A percentile compares a stretch with the other conserved stretches of the same genome.
phyloP scores from a whole-genome alignment of 2,329 filamentous ascomycete genomes.

The Metarhizium sp. region DNA sequence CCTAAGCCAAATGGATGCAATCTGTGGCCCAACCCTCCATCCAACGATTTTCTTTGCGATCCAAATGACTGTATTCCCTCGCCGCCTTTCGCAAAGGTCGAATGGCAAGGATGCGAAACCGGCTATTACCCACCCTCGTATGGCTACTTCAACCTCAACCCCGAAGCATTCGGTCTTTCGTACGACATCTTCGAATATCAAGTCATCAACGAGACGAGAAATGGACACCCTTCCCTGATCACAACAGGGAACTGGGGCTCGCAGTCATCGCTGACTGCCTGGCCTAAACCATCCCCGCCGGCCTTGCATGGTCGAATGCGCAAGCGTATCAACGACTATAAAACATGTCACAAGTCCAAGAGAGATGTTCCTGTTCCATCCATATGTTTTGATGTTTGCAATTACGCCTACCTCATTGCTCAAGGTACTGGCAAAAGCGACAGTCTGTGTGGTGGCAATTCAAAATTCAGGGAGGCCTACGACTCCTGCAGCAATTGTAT shows the following conservation, averaged over 20 bases:
- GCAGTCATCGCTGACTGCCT: conserved; percentile 35
- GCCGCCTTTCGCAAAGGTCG: conserved; percentile 23
- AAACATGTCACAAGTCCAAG: conserved; percentile 19
- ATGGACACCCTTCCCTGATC: conserved; percentile 31
- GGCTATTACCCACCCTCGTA: conserved; percentile 38
- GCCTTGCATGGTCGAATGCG: neutral
- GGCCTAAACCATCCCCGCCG: conserved; percentile 5
- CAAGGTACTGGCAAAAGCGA: conserved; percentile 36
- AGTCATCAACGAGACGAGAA: conserved; percentile 23
- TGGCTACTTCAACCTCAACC: conserved; percentile 57
- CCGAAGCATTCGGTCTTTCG: conserved; percentile 51
- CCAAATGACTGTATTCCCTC: conserved; percentile 34
- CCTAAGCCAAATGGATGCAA: conserved; percentile 39
- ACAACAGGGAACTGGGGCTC: conserved; percentile 48
- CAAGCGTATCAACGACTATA: neutral
- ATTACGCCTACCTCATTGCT: conserved; percentile 41
- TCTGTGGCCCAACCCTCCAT: conserved; percentile 39
- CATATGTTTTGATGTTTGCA: conserved; percentile 44
- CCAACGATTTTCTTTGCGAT: conserved; percentile 36
- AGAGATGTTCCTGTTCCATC: conserved; percentile 32
- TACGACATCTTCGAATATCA: conserved; percentile 50
- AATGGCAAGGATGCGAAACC: conserved; percentile 36
- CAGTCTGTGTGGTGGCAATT: conserved; percentile 32
- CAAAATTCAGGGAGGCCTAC: conserved; percentile 30
- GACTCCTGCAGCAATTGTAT: conserved; percentile 35